Evolutionary conservation across 495 filamentous ascomycete species (phyloP).

Genomic region (Xylaria cubensis): DNA sequence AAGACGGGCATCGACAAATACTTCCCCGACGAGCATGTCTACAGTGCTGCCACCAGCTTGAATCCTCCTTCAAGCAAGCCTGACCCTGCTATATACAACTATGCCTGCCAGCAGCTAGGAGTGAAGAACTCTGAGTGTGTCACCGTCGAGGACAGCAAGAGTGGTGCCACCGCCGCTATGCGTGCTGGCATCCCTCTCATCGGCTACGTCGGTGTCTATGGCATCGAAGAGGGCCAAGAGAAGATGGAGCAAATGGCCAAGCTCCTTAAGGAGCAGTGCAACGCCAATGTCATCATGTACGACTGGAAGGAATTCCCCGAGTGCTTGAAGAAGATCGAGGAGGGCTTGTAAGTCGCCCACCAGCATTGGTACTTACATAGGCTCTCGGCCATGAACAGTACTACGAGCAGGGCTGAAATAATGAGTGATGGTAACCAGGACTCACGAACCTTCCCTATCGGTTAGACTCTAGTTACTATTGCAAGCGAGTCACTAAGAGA

Average conservation of each 20-base stretch:
- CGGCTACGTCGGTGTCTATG: conserved; percentile 87
- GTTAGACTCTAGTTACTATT: conserved; percentile 28
- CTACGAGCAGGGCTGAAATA: conserved; percentile 20
- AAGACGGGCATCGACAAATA: conserved; percentile 82
- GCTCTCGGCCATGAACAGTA: conserved; percentile 1
- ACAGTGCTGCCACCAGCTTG: conserved; percentile 83
- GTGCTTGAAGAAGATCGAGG: conserved; percentile 71
- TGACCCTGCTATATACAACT: conserved; percentile 89
- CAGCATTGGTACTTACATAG: conserved; percentile 14
- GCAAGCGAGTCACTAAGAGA: conserved; percentile 4
- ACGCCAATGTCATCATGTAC: conserved; percentile 79
- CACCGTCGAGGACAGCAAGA: conserved; percentile 90
- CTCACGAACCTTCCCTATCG: conserved; percentile 16
- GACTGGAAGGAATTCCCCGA: conserved; percentile 84
- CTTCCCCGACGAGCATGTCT: conserved; percentile 77
- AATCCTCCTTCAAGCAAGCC: conserved; percentile 85
- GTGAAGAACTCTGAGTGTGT: conserved; percentile 79
- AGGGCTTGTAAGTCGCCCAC: conserved; percentile 45
- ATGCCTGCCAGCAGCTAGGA: conserved; percentile 76
- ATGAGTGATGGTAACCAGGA: conserved; percentile 26
- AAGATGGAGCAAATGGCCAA: conserved; percentile 77
- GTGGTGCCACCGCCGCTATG: conserved; percentile 79
- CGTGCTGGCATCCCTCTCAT: conserved; percentile 84
- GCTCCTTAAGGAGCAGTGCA: conserved; percentile 67
- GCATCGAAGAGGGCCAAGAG: conserved; percentile 58